phyloP scores from a whole-genome alignment of 2,329 filamentous ascomycete genomes.

The Aspergillus sp. region DNA sequence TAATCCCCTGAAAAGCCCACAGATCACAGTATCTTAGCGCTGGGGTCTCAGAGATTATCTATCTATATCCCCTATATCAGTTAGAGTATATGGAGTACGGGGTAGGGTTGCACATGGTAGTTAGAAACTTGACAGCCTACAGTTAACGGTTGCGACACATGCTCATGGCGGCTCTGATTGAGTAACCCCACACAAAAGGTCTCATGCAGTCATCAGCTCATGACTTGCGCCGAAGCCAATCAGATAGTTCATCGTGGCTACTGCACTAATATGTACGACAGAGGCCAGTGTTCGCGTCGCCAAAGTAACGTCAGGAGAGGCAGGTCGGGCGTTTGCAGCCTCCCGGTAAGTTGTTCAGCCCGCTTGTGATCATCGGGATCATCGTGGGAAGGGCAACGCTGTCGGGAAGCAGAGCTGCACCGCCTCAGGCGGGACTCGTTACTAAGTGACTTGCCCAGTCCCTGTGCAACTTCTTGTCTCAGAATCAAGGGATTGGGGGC shows the following conservation, averaged over 20 bases:
- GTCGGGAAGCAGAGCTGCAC: not conserved
- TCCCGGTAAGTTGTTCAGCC: not conserved
- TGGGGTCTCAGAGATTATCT: no score
- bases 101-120: no score
- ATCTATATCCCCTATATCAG: no score
- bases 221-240: not conserved
- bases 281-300: not conserved
- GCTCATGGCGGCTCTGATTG: not conserved
- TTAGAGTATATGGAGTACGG: no score
- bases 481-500: not conserved
- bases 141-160: not conserved
- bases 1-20: no score
- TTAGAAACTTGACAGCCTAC: no score
- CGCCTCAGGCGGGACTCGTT: not conserved
- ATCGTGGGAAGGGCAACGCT: not conserved
- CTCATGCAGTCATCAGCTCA: not conserved
- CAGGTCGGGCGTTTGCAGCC: not conserved
- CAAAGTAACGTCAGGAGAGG: not conserved
- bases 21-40: no score
- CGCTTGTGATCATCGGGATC: slow-evolving; percentile 4
- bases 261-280: not conserved
- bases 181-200: not conserved
- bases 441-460: no score
- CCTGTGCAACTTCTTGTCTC: no score
- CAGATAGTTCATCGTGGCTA: not conserved